A percentile compares a stretch with the other conserved stretches of the same genome.
phyloP scores from a whole-genome alignment of 257 asterid genomes.

The Rhazya stricta region DNA sequence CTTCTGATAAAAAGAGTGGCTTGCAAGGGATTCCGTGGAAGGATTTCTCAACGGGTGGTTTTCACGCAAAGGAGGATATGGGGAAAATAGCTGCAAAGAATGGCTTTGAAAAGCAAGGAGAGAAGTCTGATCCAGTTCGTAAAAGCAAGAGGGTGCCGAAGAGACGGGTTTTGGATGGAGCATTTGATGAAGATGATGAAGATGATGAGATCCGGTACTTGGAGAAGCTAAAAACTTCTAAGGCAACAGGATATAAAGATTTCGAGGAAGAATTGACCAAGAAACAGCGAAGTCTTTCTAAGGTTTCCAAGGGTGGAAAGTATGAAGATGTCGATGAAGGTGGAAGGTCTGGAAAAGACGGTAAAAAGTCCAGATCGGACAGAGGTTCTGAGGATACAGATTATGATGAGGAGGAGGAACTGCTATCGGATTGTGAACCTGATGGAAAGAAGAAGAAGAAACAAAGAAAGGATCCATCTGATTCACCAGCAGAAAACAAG shows the following conservation, averaged over 20 bases:
- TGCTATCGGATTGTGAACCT: slow-evolving; percentile 46
- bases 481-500: slow-evolving; percentile 56
- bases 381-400: slow-evolving; percentile 51
- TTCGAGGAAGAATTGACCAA: slow-evolving; percentile 45
- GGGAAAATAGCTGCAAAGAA: slow-evolving; percentile 39
- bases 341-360: slow-evolving; percentile 40
- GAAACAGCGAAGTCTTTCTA: slow-evolving; percentile 31
- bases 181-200: slow-evolving; percentile 69
- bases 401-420: slow-evolving; percentile 55
- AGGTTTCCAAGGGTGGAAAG: slow-evolving; percentile 37
- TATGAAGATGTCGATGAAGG: slow-evolving; percentile 38
- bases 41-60: slow-evolving; percentile 49
- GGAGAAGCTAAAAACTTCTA: slow-evolving; percentile 77
- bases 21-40: slow-evolving; percentile 58
- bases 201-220: slow-evolving; percentile 88
- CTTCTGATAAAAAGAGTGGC: slow-evolving; percentile 43
- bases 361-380: slow-evolving; percentile 40
- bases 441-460: slow-evolving; percentile 60
- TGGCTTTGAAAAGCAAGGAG: slow-evolving; percentile 45
- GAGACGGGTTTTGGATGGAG: slow-evolving; percentile 64
- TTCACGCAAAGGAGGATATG: slow-evolving; percentile 48
- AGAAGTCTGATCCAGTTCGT: slow-evolving; percentile 68
- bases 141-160: slow-evolving; percentile 86
- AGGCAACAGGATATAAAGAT: slow-evolving; percentile 43
- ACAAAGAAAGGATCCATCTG: slow-evolving; percentile 56